phyloP scores from a whole-genome alignment of 2,329 filamentous ascomycete genomes.

The Alternaria tenuissima region DNA sequence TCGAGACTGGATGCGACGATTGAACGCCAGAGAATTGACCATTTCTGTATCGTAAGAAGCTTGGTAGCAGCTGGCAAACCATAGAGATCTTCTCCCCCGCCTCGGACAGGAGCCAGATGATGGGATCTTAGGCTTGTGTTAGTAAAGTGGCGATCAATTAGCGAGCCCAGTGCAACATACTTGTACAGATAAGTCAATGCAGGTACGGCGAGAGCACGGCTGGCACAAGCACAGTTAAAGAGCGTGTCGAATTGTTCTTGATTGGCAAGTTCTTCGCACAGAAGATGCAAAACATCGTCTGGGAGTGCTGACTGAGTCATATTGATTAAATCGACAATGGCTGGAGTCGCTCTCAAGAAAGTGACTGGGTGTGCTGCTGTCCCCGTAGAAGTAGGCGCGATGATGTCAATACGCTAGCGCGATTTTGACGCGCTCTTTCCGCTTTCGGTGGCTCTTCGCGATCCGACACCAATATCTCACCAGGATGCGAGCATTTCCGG shows the following conservation, averaged over 20 bases:
- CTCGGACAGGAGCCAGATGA: constrained; percentile 55
- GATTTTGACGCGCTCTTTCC: constrained; percentile 29
- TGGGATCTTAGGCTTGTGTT: constrained; percentile 46
- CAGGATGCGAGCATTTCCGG: constrained; percentile 21
- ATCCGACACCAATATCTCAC: neutral
- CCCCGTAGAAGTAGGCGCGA: constrained; percentile 8
- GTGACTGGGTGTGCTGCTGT: neutral
- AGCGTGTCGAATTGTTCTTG: constrained; percentile 67
- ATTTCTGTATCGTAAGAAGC: constrained; percentile 61
- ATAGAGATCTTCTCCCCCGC: constrained; percentile 53
- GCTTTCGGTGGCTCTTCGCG: constrained; percentile 15
- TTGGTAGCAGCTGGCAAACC: constrained; percentile 49
- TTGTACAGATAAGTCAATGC: constrained; percentile 71
- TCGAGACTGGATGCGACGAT: constrained; percentile 71
- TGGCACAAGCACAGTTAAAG: constrained; percentile 65
- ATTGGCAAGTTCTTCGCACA: constrained; percentile 66
- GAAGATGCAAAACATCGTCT: constrained; percentile 67
- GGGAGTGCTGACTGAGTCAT: constrained; percentile 54
- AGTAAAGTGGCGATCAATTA: neutral
- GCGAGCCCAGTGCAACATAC: constrained; percentile 50
- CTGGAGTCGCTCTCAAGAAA: constrained; percentile 1
- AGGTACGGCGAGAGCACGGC: constrained; percentile 64
- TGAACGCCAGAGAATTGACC: constrained; percentile 72
- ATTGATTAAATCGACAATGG: neutral
- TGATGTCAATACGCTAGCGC: constrained; percentile 32